Conservation (phyloP, 257 asterid genomes). For the Parsonsia alboflavescens region DNA sequence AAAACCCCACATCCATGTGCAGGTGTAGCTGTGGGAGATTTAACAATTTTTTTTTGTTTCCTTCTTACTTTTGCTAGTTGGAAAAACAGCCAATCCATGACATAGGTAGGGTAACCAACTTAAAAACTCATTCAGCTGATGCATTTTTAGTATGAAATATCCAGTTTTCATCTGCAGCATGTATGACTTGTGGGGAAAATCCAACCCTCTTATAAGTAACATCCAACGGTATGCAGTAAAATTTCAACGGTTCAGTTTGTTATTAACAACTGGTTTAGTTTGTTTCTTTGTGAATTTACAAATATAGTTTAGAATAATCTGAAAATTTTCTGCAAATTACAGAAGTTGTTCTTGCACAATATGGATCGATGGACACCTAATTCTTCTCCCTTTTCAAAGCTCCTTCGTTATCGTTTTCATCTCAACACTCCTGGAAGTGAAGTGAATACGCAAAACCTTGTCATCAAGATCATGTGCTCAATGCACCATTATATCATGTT, state of each 20-base stretch:
- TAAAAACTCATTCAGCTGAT: neutral
- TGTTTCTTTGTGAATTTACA: neutral
- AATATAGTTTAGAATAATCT: neutral
- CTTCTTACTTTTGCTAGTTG: neutral
- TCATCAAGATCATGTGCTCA: no score
- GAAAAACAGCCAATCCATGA: neutral
- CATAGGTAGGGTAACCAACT: neutral
- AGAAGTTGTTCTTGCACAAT: neutral
- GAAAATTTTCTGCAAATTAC: neutral
- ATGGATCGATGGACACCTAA: no score
- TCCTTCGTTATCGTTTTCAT: no score
- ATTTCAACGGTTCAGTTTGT: no score
- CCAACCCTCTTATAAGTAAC: neutral
- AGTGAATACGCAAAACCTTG: no score
- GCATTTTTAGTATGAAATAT: neutral
- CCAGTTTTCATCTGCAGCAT: neutral
- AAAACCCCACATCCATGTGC: slow-evolving; percentile 1
- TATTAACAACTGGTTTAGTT: neutral
- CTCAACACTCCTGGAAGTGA: no score
- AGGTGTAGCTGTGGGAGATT: neutral
- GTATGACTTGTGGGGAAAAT: neutral
- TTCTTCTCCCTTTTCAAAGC: no score
- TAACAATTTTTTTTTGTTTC: neutral
- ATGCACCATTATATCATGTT: no score
- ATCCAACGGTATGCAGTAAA: no score